These are phyloP conservation scores for Colletotrichum sp. DNA, from an alignment of 2,329 filamentous ascomycete species.

Conservation along the genomic window DNA sequence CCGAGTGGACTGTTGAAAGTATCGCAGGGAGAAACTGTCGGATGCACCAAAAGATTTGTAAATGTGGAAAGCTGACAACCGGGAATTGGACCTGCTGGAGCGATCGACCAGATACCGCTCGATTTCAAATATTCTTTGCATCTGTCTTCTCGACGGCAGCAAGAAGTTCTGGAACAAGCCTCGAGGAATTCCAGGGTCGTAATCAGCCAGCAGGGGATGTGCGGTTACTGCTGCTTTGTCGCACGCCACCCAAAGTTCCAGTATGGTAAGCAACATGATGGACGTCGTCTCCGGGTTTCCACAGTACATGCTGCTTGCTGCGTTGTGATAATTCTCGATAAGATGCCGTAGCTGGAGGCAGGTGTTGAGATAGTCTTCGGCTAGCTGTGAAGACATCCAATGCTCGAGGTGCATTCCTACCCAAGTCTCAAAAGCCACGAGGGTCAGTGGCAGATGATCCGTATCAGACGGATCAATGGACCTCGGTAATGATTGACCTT, in stretches of 20 bases:
- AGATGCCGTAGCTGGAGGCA: slow-evolving; percentile 32
- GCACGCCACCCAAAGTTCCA: slow-evolving; percentile 64
- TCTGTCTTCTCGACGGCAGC: slow-evolving; percentile 46
- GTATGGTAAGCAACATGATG: slow-evolving; percentile 57
- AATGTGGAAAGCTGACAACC: no score
- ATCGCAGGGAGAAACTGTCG: no score
- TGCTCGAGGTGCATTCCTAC: no score
- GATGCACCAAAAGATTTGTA: no score
- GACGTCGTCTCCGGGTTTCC: slow-evolving; percentile 52
- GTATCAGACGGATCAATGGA: no score
- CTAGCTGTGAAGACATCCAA: no score
- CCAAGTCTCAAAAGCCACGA: no score
- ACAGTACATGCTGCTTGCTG: slow-evolving; percentile 35
- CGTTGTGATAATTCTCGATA: slow-evolving; percentile 37
- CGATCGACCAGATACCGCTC: slow-evolving; percentile 52
- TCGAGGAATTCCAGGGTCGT: slow-evolving; percentile 46
- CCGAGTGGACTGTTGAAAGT: no score
- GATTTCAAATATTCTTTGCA: slow-evolving; percentile 46
- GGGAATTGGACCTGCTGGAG: neutral
- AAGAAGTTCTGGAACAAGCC: slow-evolving; percentile 47
- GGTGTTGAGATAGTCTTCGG: neutral
- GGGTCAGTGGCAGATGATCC: no score
- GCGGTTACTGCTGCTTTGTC: slow-evolving; percentile 48
- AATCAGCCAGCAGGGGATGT: slow-evolving; percentile 47
- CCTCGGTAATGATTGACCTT: no score